Base-by-base conservation (phyloP, 352 stramenopile genomes). In the Phytopythium ostracodes region DNA sequence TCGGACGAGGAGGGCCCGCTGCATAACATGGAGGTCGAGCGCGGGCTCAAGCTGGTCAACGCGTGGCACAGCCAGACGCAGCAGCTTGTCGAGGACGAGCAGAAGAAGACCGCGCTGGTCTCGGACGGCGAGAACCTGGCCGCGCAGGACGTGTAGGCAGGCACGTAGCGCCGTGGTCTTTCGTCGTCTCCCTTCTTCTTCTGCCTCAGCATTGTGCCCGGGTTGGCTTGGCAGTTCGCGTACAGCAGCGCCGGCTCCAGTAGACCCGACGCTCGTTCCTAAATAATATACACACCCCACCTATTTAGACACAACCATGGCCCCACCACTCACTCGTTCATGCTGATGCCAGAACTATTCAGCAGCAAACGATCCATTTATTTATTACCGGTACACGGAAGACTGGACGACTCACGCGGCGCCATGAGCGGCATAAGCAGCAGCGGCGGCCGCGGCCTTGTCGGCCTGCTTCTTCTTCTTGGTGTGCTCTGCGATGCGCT, bases 391-490 rank as follows among this genome's bases (percentile, higher is more conserved):
- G n/a, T n/a, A n/a, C 40, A 24, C 46, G 14, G 7, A 33, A 33
- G 29, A 3, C 29, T 33, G 4, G 29, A 29, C 24, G 7, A 7
- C 46, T 53, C 46, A 56, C 31, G 31, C 50, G 2, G 18, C 27
- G 12, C 50, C 18, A 33, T 56, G 50, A 4, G 50, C 27, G 36
- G 36, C 36, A 12, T n/a, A 31, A 7, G 7, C 17, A 1, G 7
- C 29, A 7, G 31, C 36, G 17, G 63, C 56, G 40, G 73, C 68
- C 4, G 70, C 73, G 29, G 75, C 65, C 46, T 90, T 90, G 38
- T 87, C 77, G 0, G 74, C 72, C 46, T 83, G 67, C 33, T 88
- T 89, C 70, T 88, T 89, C 66, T 88, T 89, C 63, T 89, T 87
- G 12, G 75, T 91, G 70, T 87, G 77, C 55, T 93, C 80, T 11